Base-by-base conservation (phyloP, 2,329 filamentous ascomycete genomes). In the Tolypocladium tropicale region DNA sequence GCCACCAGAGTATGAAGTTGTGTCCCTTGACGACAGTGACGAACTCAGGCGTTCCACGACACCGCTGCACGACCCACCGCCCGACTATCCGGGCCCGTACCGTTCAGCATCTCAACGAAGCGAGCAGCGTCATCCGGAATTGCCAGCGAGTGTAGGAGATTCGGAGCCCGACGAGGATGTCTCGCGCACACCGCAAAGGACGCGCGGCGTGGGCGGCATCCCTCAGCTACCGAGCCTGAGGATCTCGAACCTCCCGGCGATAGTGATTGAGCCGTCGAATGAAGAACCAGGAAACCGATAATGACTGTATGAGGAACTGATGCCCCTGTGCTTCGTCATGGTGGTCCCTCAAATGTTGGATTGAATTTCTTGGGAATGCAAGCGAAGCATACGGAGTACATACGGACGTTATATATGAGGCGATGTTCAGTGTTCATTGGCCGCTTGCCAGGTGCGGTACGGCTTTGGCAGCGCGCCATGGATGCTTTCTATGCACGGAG, bases 1-100 rank as follows among this genome's bases (percentile, higher is more conserved):
- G 12, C 77, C 81, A 4, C 81, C 81, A 1, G 78, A 78, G 30
- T 84, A 84, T 60, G 80, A 79, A 55, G 74, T 78, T 50, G 71
- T 78, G 3, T 72, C 72, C 28, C 67, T 78, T 4, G 69, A 73
- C 36, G 73, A 77, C 12, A 65, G 74, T 39, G 67, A 70, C 25
- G 71, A 71, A n/a, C 56, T 68, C 48, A 72, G 69, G 1, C 69
- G 71, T 16, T 67, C 73, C 2, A 70, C 69, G 9, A 76, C 73
- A 16, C 74, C 77, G 0, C 72, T 73, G 51, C 61, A 71, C 52
- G 78, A 77, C 50, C 77, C 79, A 11, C 80, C 80, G 10, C 80
- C 80, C 1, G 73, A 74, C 21, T 83, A 83, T 61, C 68, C 75
- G 0, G 75, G 75, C 5, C 72, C 65, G n/a, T 64, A 65, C 54